Evolutionary conservation across 2,329 filamentous ascomycete species (phyloP).

Genomic region (Sclerotinia subarctica): DNA sequence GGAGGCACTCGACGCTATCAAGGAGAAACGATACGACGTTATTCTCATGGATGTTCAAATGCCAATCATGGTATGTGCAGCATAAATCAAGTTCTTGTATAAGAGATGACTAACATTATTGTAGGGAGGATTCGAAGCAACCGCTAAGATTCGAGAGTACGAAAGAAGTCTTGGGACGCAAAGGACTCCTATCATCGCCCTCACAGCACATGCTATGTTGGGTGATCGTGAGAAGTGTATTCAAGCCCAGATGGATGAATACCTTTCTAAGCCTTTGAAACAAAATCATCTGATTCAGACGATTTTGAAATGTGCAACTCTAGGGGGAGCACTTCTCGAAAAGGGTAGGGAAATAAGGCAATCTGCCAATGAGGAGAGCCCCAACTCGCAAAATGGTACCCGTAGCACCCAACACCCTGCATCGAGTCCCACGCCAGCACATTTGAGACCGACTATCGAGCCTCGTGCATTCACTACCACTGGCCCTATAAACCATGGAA

Average conservation of each 20-base stretch:
- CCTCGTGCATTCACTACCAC: constrained; percentile 67
- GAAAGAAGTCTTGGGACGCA: constrained; percentile 77
- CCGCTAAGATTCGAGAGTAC: constrained; percentile 92
- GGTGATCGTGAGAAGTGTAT: constrained; percentile 98
- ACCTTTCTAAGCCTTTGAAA: constrained; percentile 92
- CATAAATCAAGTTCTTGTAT: background rate
- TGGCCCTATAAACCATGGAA: constrained; percentile 54
- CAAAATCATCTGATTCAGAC: constrained; percentile 98
- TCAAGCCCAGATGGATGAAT: constrained; percentile 98
- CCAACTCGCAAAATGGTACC: constrained; percentile 28
- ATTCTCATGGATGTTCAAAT: constrained; percentile 99
- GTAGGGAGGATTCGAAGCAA: constrained; percentile 92
- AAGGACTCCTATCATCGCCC: constrained; percentile 89
- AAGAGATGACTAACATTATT: constrained; percentile 40
- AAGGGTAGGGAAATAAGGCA: constrained; percentile 61
- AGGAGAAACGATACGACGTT: constrained; percentile 89
- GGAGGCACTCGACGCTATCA: constrained; percentile 89
- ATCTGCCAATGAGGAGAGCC: constrained; percentile 35
- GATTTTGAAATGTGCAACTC: constrained; percentile 92
- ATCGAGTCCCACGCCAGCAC: constrained; percentile 25
- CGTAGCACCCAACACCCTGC: constrained; percentile 20
- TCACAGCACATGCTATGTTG: constrained; percentile 98
- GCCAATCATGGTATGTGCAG: constrained; percentile 82
- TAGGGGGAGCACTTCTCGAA: constrained; percentile 78
- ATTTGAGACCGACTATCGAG: constrained; percentile 52